Base-by-base conservation (phyloP, 23 red algal species). In the Gracilaria gracilis region DNA sequence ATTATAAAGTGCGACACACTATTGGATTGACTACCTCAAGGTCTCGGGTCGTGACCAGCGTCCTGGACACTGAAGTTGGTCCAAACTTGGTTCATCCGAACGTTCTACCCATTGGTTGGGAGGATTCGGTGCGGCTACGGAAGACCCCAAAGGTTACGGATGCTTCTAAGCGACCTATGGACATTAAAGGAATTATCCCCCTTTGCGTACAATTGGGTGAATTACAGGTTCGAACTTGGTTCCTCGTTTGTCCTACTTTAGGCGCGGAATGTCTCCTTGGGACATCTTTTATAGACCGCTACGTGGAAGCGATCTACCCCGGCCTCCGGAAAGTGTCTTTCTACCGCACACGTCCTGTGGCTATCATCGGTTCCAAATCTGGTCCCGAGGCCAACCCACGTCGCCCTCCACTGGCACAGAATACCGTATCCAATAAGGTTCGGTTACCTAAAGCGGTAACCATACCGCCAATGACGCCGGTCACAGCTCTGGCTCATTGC, bases 11-110 rank as follows among this genome's bases (percentile, higher is more conserved):
- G 6, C 35, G 67, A 40, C 33, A 19, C 9, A 40, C 35, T 35
- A n/a, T 73, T 37, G 67, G 67, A 44, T 40, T 73, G 8, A 37
- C 33, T 73, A 8, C 35, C 67, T 39, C 31, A 23, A 73, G 34
- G 33, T 73, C 34, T 3, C 67, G 38, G 34, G 67, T 37, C 33
- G 34, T 38, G 11, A 83, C 55, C 25, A 44, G 32, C 36, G 50
- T 83, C 29, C 31, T 83, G 19, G 57, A 65, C 61, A 67, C 80
- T 35, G 57, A 16, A 7, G 80, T 28, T 6, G 80, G 80, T 25
- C 57, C 80, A 39, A 83, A 66, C 35, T 66, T 83, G 57, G 49
- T 83, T 33, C 80, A 83, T 61, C 55, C 51, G 12, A 81, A 58
- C 32, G 36, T 54, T 54, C 28, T 32, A 53, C 49, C 47, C 6